Conservation (phyloP, 2,329 filamentous ascomycete species). For the Exophiala sideris region DNA sequence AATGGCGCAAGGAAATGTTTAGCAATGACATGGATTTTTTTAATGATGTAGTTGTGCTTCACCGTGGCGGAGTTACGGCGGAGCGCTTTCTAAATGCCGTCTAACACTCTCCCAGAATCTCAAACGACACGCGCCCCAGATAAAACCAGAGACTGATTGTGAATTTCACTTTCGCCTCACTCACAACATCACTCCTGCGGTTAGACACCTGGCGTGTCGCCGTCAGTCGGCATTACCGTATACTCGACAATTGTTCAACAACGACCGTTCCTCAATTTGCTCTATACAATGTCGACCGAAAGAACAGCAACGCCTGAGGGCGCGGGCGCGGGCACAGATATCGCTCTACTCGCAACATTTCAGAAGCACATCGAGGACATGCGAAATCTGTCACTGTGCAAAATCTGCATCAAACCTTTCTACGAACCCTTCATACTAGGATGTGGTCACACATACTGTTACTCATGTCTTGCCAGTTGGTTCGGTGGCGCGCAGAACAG, state of each 20-base stretch:
- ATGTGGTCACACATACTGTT: constrained; percentile 71
- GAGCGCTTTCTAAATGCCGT: too few relatives aligned
- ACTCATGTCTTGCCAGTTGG: constrained; percentile 48
- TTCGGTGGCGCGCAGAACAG: constrained; percentile 30
- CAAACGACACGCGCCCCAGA: too few relatives aligned
- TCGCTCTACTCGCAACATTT: constrained; percentile 38
- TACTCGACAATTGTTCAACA: too few relatives aligned
- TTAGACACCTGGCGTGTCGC: too few relatives aligned
- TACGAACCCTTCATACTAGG: constrained; percentile 67
- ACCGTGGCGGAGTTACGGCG: too few relatives aligned
- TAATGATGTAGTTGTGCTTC: too few relatives aligned
- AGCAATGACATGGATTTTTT: background rate
- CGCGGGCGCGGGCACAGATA: constrained; percentile 8
- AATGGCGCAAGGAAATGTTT: background rate
- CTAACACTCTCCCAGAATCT: too few relatives aligned
- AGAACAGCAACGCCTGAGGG: background rate
- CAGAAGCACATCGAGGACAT: constrained; percentile 60
- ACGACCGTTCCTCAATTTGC: too few relatives aligned
- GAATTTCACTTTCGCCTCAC: too few relatives aligned
- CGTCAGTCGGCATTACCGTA: too few relatives aligned
- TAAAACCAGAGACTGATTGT: too few relatives aligned
- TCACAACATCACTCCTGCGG: too few relatives aligned
- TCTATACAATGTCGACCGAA: background rate
- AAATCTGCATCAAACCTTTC: constrained; percentile 64
- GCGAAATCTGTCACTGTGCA: constrained; percentile 60